Evolutionary conservation across 768 basidiomycete species (phyloP), one percentile per base, ranked within the genome.

Genomic region (Podaxis sp.): DNA sequence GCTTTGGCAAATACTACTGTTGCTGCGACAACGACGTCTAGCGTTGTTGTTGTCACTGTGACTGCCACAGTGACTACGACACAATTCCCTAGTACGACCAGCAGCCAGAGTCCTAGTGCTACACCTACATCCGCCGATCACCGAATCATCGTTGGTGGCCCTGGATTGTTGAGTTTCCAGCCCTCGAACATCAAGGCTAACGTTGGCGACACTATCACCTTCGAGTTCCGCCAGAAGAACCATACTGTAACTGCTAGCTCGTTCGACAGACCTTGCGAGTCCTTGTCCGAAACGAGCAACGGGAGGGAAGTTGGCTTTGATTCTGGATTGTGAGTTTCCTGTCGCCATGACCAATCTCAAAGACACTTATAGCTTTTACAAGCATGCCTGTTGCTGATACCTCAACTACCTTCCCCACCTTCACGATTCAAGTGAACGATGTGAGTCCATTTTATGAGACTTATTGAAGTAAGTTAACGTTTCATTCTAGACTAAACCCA

Each of bases 341-440:
- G 33, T 33, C 24, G 62, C 46, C 64, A 46, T 22, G 5, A 38
- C 28, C 37, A 4, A 22, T 15, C 33, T 64, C 26, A 3, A 17
- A 22, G 22, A 2, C 30, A 37, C 13, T 28, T 37, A 58, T 67
- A 49, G 65, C 50, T 50, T 20, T 61, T 26, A 46, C 4, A 53
- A 79, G 84, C 76, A 80, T 80, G 74, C 74, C 84, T 7, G 85
- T 86, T 24, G 65, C 74, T n/a, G 74, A 73, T 24, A 70, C 71
- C 60, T 76, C 77, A 8, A 77, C 77, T 5, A 68, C 59, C n/a
- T 81, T 84, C 74, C 86, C 86, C 6, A 82, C 80, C 1, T 87
- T 73, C 69, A 80, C 78, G 10, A 71, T 88, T 61, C 76, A 75
- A 38, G 74, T 87, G 63, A 87, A 87, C 71, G 80, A 87, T 71